Evolutionary conservation across 192 early-diverging fungal species (phyloP).

Genomic region (Entomortierella lignicola): DNA sequence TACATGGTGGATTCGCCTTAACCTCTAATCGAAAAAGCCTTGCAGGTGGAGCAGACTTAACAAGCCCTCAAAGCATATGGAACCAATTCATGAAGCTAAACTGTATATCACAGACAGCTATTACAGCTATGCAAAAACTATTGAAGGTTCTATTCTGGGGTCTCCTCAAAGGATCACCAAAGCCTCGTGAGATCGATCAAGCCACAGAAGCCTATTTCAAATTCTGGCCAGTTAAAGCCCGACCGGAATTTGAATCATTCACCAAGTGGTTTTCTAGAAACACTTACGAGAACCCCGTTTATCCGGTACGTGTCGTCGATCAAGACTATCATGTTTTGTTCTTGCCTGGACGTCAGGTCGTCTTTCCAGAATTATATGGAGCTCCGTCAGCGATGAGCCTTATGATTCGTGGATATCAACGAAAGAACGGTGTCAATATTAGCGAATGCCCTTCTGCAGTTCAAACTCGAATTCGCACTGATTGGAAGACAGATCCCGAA

Average conservation of each 20-base stretch:
- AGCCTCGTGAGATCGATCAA: not conserved
- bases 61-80: not conserved
- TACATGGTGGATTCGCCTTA: constrained; percentile 53
- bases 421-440: not conserved
- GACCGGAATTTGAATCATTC: not conserved
- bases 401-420: not conserved
- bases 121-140: not conserved
- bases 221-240: not conserved
- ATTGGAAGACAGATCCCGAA: not conserved
- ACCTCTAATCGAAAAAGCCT: constrained; percentile 38
- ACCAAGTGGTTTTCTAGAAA: not conserved
- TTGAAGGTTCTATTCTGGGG: not conserved
- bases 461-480: not conserved
- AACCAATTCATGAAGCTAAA: constrained; percentile 6
- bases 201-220: constrained; percentile 1
- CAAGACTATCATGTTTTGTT: not conserved
- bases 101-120: constrained; percentile 1
- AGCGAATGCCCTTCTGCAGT: not conserved
- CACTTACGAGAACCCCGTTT: not conserved
- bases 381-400: not conserved
- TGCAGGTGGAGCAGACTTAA: constrained; percentile 5
- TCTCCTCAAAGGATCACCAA: not conserved
- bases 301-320: not conserved
- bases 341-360: not conserved
- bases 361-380: not conserved